Evolutionary conservation across 2,329 filamentous ascomycete genomes (phyloP), one percentile per base, ranked within the genome.

Genomic region (Periconia digitata): DNA sequence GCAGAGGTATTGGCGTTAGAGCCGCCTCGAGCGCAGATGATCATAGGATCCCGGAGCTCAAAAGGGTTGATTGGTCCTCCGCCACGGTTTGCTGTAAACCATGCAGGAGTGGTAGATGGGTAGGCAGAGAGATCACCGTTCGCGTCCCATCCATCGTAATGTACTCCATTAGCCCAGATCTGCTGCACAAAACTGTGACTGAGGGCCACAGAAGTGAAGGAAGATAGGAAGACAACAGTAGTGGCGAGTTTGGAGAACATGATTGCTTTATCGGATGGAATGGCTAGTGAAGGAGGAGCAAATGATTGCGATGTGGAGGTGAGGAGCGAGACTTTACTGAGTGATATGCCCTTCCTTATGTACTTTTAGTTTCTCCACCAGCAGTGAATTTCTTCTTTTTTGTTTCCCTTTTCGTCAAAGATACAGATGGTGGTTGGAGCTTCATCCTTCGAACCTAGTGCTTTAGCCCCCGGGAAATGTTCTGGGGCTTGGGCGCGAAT

Each of bases 11-110:
- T 44, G 16, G 51, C 58, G 29, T 59, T 52, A 2, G 43, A 52
- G 39, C 47, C 54, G 7, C 46, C 43, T 47, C 61, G 62, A 46
- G 62, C 60, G 55, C 62, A 65, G 49, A 60, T 56, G 43, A 64
- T 62, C 35, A 59, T 53, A 37, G 24, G 18, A 18, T 45, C 18
- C 38, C 46, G 45, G 43, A 52, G 54, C 29, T 49, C 49, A 18
- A 40, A 23, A n/a, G 63, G 60, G 18, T 51, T 47, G 17, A 67
- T 51, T 29, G 62, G 64, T 46, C 58, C 60, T 38, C 62, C 60
- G 38, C 60, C 63, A 13, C 44, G 43, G 47, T 63, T 63, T 35
- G 51, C 41, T 8, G 59, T 58, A 27, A 40, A 48, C 46, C 46
- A 48, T 8, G 40, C 46, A 3, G 46, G 46, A 8, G 46, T 48